A percentile compares a stretch with the other conserved stretches of the same genome.
These are phyloP conservation scores for Euphorbia celastroides DNA, from an alignment of 441 rosid genomes.

Conservation along the genomic window DNA sequence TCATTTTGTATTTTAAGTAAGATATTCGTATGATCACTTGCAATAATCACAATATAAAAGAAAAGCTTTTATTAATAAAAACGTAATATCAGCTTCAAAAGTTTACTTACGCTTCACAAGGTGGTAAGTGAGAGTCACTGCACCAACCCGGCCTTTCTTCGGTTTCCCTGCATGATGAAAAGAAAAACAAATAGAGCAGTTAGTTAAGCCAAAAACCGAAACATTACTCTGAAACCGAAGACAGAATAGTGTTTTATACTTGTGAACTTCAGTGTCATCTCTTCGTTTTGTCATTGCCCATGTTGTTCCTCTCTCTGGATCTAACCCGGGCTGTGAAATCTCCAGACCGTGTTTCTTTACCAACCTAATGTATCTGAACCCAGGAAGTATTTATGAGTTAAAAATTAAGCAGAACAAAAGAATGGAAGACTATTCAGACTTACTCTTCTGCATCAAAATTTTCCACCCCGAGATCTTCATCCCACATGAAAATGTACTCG, in stretches of 20 bases:
- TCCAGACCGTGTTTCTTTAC: constrained; percentile 83
- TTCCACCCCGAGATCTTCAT: constrained; percentile 89
- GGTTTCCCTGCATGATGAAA: constrained; percentile 48
- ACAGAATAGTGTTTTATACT: constrained; percentile 29
- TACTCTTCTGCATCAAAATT: constrained; percentile 70
- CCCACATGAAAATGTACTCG: constrained; percentile 81
- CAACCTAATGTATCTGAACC: constrained; percentile 38
- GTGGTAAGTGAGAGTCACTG: constrained; percentile 69
- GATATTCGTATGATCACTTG: too few species aligned
- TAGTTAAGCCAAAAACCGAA: neutral
- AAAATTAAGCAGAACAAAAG: too few species aligned
- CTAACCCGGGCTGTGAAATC: constrained; percentile 96
- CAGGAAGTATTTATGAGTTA: too few species aligned
- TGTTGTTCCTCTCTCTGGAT: constrained; percentile 65
- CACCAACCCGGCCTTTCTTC: constrained; percentile 92
- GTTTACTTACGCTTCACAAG: constrained; percentile 84
- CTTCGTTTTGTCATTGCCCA: constrained; percentile 96
- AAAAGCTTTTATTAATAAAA: too few species aligned
- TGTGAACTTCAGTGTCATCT: constrained; percentile 80
- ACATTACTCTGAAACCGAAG: neutral
- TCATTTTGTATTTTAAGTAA: too few species aligned
- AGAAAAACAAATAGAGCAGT: neutral
- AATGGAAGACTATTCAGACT: constrained; percentile 9
- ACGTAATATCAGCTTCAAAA: too few species aligned
- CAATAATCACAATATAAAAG: too few species aligned